Base-by-base conservation (phyloP, 768 basidiomycete genomes). In the Pleurotus djamor region DNA sequence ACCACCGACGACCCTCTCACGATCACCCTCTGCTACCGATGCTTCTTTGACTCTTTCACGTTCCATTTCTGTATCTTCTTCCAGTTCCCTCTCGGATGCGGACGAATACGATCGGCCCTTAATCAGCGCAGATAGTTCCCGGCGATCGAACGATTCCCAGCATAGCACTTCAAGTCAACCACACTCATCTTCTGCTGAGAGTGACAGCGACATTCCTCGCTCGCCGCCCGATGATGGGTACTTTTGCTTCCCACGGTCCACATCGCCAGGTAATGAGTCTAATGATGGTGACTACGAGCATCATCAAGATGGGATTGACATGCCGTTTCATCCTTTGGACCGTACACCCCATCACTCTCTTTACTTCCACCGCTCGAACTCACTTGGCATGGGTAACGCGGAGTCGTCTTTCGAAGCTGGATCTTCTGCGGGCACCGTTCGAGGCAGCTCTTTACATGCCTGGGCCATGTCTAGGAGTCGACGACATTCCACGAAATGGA, bases 371-470 rank as follows among this genome's bases (percentile, higher is more conserved):
- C 54, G 41, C 54, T 43, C 54, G 16, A 56, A 28, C 44, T 56
- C 54, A 4, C 54, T 56, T 17, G 41, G 54, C 41, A 56, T 56
- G 54, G 54, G 54, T 34, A 56, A 33, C 54, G 28, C 54, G 37
- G 54, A 56, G 9, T 28, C 54, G 9, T n/a, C 41, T 28, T 71
- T 76, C 48, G 68, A 79, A 60, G 74, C 80, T n/a, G 74, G 77
- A n/a, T 77, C 79, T 12, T 79, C 82, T 34, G 72, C 72, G 32
- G 80, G 74, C 45, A 81, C 79, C 28, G 75, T 80, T 57, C 71
- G 79, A 17, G 54, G 54, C 28, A 69, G 69, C 37, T 65, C 69
- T 33, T 57, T 66, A 61, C 51, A 54, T 34, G 48, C 59, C n/a
- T 60, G 48, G 52, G 57, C 37, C 9, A 50, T 48, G 45, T 55